Percentiles rank a stretch among this genome's conserved stretches.
Evolutionary conservation across 78 protist species (phyloP).

Genomic region (Kipferlia bialata): DNA sequence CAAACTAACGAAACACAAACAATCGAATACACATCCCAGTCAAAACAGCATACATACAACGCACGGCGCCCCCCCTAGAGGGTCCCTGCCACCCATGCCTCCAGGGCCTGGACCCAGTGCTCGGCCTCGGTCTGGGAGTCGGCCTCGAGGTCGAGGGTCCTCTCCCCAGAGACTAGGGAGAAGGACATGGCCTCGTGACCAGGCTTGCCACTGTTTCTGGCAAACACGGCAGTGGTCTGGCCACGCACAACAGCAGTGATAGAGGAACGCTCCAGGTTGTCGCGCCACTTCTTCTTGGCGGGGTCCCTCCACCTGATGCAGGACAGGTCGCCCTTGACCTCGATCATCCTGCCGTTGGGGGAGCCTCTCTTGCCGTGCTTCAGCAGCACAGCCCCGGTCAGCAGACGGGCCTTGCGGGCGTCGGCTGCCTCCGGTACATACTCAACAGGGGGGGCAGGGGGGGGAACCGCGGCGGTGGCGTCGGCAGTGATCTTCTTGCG

Average conservation of each 20-base stretch:
- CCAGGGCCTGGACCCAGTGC: too few relatives aligned
- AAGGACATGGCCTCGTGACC: not conserved
- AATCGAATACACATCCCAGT: too few relatives aligned
- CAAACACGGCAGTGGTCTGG: not conserved
- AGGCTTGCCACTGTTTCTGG: not conserved
- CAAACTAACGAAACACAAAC: too few relatives aligned
- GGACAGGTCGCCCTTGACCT: not conserved
- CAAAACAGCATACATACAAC: too few relatives aligned
- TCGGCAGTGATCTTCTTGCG: too few relatives aligned
- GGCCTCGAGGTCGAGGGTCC: slow-evolving; percentile 14
- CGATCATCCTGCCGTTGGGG: slow-evolving; percentile 4
- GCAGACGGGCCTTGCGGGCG: too few relatives aligned
- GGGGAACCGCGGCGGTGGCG: too few relatives aligned
- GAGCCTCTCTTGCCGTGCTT: slow-evolving; percentile 9
- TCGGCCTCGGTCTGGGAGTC: too few relatives aligned
- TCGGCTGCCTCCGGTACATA: too few relatives aligned
- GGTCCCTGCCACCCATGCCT: too few relatives aligned
- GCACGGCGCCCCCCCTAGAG: too few relatives aligned
- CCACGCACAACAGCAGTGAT: slow-evolving; percentile 4
- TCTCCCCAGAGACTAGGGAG: not conserved
- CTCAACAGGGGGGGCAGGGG: too few relatives aligned
- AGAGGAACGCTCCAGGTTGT: not conserved
- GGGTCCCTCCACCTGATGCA: slow-evolving; percentile 5
- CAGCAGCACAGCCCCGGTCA: not conserved
- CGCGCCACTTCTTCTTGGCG: not conserved